phyloP scores from a whole-genome alignment of 2,329 filamentous ascomycete species.

The Parascedosporium putredinis region DNA sequence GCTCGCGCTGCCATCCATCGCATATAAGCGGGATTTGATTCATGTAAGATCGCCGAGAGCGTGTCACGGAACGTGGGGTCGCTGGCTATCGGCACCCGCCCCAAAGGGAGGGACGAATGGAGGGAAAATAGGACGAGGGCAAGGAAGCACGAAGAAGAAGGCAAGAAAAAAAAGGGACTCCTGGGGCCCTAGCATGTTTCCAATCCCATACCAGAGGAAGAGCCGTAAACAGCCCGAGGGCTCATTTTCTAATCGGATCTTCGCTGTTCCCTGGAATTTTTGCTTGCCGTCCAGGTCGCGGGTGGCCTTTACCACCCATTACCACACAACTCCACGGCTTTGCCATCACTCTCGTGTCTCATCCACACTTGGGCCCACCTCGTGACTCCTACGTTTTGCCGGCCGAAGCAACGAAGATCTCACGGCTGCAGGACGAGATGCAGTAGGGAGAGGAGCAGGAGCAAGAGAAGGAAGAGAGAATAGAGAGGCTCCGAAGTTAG shows the following conservation, averaged over 20 bases:
- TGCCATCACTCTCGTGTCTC: too few relatives aligned
- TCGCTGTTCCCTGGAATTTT: background rate
- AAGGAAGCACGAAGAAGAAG: too few relatives aligned
- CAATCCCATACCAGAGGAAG: too few relatives aligned
- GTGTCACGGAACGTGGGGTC: background rate
- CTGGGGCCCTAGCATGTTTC: too few relatives aligned
- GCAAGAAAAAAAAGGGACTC: too few relatives aligned
- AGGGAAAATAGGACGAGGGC: too few relatives aligned
- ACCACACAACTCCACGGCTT: too few relatives aligned
- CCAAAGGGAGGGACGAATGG: too few relatives aligned
- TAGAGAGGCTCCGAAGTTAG: background rate
- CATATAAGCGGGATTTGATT: conserved; percentile 1
- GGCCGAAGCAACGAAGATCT: background rate
- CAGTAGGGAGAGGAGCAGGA: background rate
- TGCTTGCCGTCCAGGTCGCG: background rate
- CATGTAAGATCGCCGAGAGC: conserved; percentile 3
- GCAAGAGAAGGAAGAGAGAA: background rate
- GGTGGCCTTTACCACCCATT: too few relatives aligned
- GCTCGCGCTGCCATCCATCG: background rate
- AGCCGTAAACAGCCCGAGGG: too few relatives aligned
- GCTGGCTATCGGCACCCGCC: too few relatives aligned
- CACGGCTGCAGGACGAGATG: background rate
- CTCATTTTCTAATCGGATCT: background rate
- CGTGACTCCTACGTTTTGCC: background rate
- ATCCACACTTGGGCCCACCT: background rate